Percentiles rank a stretch among this genome's conserved stretches.
These are phyloP conservation scores for Cryptococcus deneoformans DNA, from an alignment of 1,284 basidiomycete genomes.

Conservation along the genomic window DNA sequence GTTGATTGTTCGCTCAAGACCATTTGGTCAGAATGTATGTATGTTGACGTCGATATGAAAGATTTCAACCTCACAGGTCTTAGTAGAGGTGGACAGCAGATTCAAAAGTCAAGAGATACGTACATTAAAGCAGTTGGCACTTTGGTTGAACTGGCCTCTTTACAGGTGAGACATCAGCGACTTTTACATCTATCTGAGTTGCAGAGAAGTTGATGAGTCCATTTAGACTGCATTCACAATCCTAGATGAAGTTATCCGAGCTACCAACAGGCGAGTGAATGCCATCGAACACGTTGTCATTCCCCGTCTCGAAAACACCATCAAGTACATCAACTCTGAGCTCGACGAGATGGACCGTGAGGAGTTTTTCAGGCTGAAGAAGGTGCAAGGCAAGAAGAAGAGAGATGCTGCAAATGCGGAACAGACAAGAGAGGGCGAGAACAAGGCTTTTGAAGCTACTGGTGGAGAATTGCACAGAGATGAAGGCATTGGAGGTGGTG, in stretches of 20 bases:
- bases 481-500: conserved; percentile 47
- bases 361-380: conserved; percentile 95
- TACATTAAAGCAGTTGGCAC: conserved; percentile 98
- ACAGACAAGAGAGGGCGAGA: conserved; percentile 24
- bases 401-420: conserved; percentile 55
- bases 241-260: conserved; percentile 97
- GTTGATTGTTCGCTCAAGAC: conserved; percentile 23
- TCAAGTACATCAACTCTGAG: conserved; percentile 96
- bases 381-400: conserved; percentile 98
- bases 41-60: conserved; percentile 37
- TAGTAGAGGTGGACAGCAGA: conserved; percentile 94
- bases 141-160: conserved; percentile 92
- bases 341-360: conserved; percentile 97
- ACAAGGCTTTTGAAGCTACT: conserved; percentile 30
- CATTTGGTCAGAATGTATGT: neutral
- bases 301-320: conserved; percentile 92
- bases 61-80: conserved; percentile 99
- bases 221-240: conserved; percentile 95
- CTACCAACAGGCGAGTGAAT: conserved; percentile 97
- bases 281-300: conserved; percentile 99
- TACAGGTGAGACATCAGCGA: conserved; percentile 52
- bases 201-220: neutral
- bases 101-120: conserved; percentile 87
- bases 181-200: neutral
- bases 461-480: conserved; percentile 47